A percentile compares a stretch with the other conserved stretches of the same genome.
phyloP scores from a whole-genome alignment of 2,329 filamentous ascomycete species.

The Alternaria arborescens region DNA sequence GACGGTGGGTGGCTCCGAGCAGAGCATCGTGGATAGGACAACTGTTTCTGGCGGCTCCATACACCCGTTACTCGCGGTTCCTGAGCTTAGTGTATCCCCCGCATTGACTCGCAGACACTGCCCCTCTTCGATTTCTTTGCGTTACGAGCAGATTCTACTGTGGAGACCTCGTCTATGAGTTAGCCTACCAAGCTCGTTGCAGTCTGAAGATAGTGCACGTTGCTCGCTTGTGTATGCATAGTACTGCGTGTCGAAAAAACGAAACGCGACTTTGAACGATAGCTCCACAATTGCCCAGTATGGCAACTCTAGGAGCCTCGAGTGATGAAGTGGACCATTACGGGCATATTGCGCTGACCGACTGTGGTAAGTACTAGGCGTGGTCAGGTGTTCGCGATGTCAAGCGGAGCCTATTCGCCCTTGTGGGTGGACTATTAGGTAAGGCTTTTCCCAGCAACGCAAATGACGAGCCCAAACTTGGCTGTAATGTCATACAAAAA shows the following conservation, averaged over 20 bases:
- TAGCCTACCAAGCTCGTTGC: conserved; percentile 25
- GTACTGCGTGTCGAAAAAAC: conserved; percentile 5
- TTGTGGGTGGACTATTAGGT: conserved; percentile 45
- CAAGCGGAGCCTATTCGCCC: conserved; percentile 47
- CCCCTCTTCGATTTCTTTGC: conserved; percentile 30
- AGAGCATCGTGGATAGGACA: conserved; percentile 7
- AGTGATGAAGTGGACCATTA: conserved; percentile 25
- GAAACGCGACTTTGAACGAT: conserved; percentile 11
- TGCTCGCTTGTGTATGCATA: conserved; percentile 12
- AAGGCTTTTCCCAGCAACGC: conserved; percentile 40
- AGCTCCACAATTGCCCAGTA: conserved; percentile 13
- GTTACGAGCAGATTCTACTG: conserved; percentile 28
- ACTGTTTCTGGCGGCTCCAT: conserved; percentile 18
- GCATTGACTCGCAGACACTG: conserved; percentile 7
- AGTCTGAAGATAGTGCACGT: conserved; percentile 20
- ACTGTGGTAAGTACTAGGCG: conserved; percentile 24
- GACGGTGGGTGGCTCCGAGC: conserved; percentile 15
- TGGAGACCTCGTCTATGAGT: conserved; percentile 23
- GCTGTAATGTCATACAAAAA: conserved; percentile 39
- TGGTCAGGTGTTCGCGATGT: conserved; percentile 39
- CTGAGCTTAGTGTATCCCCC: conserved; percentile 30
- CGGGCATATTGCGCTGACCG: conserved; percentile 32
- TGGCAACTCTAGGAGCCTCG: conserved; percentile 13
- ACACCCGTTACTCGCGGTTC: conserved; percentile 7
- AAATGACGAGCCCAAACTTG: conserved; percentile 37